phyloP scores from a whole-genome alignment of 176 grass and related monocot species.

The Oropetium thomaeum region DNA sequence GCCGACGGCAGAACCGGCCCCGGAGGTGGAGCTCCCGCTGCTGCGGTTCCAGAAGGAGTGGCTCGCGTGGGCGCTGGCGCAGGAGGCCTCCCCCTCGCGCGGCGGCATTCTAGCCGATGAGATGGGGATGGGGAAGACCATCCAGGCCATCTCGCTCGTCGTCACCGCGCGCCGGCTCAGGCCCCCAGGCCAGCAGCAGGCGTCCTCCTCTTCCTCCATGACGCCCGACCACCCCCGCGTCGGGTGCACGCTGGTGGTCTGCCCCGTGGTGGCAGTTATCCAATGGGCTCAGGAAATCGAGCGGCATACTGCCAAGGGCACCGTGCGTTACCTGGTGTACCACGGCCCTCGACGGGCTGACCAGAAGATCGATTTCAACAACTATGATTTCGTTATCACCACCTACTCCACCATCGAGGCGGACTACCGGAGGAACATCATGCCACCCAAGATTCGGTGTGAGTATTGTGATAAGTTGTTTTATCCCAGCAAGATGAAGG shows the following conservation, averaged over 20 bases:
- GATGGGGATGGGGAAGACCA: constrained; percentile 99
- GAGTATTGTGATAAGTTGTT: constrained; percentile 51
- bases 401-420: constrained; percentile 84
- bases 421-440: constrained; percentile 83
- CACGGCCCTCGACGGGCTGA: constrained; percentile 45
- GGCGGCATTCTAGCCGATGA: constrained; percentile 91
- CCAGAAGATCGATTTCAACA: constrained; percentile 41
- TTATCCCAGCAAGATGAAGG: constrained; percentile 39
- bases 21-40: constrained; percentile 58
- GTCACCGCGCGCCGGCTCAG: constrained; percentile 51
- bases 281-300: constrained; percentile 91
- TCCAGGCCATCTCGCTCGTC: constrained; percentile 94
- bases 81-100: constrained; percentile 55
- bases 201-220: neutral
- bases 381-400: constrained; percentile 80
- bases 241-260: constrained; percentile 74
- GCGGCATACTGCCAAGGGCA: constrained; percentile 55
- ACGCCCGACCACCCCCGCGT: neutral
- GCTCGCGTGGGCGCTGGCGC: constrained; percentile 81
- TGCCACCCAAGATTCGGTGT: constrained; percentile 74
- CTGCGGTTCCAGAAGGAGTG: constrained; percentile 96
- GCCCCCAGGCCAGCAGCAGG: neutral
- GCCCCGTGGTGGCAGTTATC: constrained; percentile 81
- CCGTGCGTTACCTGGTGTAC: constrained; percentile 53
- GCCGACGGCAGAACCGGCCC: constrained; percentile 43